Conservation (phyloP, 331 rosid genomes). For the Spiraea crenata region DNA sequence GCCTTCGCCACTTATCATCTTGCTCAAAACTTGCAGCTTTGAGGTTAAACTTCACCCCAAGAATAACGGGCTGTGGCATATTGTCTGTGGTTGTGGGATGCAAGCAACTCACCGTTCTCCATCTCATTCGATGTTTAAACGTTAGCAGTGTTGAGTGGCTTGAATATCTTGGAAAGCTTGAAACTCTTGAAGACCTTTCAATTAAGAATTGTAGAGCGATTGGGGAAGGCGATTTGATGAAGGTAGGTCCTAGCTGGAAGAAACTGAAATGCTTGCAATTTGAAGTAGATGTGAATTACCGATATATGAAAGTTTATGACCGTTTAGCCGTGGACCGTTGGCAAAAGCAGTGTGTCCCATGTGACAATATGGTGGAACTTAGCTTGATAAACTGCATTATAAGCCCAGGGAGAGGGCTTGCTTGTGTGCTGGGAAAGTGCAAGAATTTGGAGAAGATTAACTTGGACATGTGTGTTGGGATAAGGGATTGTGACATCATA, state of each 20-base stretch:
- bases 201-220: slow-evolving; percentile 86
- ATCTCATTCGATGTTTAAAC: slow-evolving; percentile 77
- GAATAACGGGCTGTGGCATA: slow-evolving; percentile 86
- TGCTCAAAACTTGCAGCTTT: slow-evolving; percentile 62
- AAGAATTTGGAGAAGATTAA: slow-evolving; percentile 70
- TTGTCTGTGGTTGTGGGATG: slow-evolving; percentile 82
- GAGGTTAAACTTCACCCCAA: slow-evolving; percentile 69
- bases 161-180: slow-evolving; percentile 81
- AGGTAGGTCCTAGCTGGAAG: slow-evolving; percentile 79
- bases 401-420: slow-evolving; percentile 91
- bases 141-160: slow-evolving; percentile 91
- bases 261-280: slow-evolving; percentile 69
- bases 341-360: slow-evolving; percentile 76
- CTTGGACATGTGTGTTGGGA: slow-evolving; percentile 91
- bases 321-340: slow-evolving; percentile 79
- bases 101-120: slow-evolving; percentile 66
- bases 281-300: slow-evolving; percentile 80
- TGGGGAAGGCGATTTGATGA: slow-evolving; percentile 88
- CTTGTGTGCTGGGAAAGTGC: slow-evolving; percentile 80
- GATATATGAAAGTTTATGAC: slow-evolving; percentile 87
- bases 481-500: slow-evolving; percentile 73
- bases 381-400: slow-evolving; percentile 88
- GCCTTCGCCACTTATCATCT: slow-evolving; percentile 65
- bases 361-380: slow-evolving; percentile 69
- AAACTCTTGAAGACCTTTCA: slow-evolving; percentile 62